phyloP scores from a whole-genome alignment of 2,329 filamentous ascomycete species.

The Nothophoma quercina region DNA sequence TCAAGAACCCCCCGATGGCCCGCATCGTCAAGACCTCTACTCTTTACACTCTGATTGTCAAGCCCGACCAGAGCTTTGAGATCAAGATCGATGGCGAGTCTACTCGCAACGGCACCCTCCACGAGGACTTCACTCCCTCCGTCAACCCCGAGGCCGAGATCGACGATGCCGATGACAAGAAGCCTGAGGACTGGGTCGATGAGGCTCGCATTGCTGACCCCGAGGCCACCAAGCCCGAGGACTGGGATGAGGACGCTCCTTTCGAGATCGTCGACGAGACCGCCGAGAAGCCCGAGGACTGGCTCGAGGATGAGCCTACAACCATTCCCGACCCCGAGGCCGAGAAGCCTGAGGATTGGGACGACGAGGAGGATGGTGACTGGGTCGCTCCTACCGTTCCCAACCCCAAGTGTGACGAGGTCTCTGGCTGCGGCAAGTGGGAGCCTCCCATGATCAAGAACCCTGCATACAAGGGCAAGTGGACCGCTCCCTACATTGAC shows the following conservation, averaged over 20 bases:
- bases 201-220: conserved; percentile 90
- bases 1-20: conserved; percentile 81
- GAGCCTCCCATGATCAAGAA: conserved; percentile 91
- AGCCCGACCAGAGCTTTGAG: conserved; percentile 93
- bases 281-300: conserved; percentile 90
- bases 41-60: conserved; percentile 95
- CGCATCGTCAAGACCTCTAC: conserved; percentile 90
- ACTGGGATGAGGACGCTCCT: conserved; percentile 98
- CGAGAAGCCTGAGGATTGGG: conserved; percentile 98
- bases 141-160: conserved; percentile 97
- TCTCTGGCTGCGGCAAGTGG: conserved; percentile 94
- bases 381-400: conserved; percentile 89
- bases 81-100: conserved; percentile 91
- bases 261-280: conserved; percentile 96
- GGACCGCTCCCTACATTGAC: conserved; percentile 89
- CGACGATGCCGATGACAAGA: conserved; percentile 89
- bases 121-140: conserved; percentile 91
- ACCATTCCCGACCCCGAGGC: conserved; percentile 91
- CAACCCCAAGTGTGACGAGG: conserved; percentile 96
- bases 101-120: conserved; percentile 86
- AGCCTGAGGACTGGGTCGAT: conserved; percentile 96
- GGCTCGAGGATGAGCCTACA: conserved; percentile 88
- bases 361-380: conserved; percentile 99
- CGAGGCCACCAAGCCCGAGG: conserved; percentile 93
- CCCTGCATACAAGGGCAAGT: conserved; percentile 98